Evolutionary conservation across 768 basidiomycete genomes (phyloP).

Genomic region (Podaxis sp.): DNA sequence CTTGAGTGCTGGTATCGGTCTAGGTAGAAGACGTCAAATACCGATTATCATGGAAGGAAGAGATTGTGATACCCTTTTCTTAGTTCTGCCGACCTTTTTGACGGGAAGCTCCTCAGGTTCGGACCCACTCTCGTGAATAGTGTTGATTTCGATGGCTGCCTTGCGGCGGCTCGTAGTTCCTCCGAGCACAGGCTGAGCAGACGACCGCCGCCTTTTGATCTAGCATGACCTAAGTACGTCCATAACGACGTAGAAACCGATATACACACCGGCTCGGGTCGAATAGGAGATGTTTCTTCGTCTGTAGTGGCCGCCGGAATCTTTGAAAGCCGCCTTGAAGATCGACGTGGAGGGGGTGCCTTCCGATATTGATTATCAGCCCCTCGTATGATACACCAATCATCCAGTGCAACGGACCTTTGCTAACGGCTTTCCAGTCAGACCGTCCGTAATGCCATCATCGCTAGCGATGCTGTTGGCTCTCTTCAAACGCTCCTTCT

Average conservation of each 20-base stretch:
- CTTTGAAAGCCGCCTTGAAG: constrained; percentile 63
- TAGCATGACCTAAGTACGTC: background rate
- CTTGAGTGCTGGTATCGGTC: constrained; percentile 46
- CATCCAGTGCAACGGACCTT: constrained; percentile 32
- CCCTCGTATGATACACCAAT: background rate
- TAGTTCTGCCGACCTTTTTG: constrained; percentile 57
- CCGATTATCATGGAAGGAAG: background rate
- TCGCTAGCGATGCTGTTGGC: constrained; percentile 74
- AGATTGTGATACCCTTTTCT: constrained; percentile 45
- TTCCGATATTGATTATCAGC: constrained; percentile 1
- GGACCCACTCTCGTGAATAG: constrained; percentile 74
- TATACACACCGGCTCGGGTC: constrained; percentile 52
- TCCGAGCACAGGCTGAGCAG: constrained; percentile 68
- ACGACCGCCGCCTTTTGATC: constrained; percentile 73
- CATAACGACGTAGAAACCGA: background rate
- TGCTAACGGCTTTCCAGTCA: constrained; percentile 68
- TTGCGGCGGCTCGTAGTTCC: constrained; percentile 35
- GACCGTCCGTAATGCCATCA: constrained; percentile 77
- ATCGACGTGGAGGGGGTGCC: constrained; percentile 38
- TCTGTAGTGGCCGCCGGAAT: constrained; percentile 32
- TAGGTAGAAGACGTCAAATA: constrained; percentile 17
- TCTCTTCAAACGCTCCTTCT: constrained; percentile 59
- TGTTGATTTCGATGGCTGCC: constrained; percentile 34
- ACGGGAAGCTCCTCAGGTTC: constrained; percentile 58
- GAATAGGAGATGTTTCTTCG: constrained; percentile 34